phyloP scores from a whole-genome alignment of 345 rosid genomes.

The Euphorbia peplus region DNA sequence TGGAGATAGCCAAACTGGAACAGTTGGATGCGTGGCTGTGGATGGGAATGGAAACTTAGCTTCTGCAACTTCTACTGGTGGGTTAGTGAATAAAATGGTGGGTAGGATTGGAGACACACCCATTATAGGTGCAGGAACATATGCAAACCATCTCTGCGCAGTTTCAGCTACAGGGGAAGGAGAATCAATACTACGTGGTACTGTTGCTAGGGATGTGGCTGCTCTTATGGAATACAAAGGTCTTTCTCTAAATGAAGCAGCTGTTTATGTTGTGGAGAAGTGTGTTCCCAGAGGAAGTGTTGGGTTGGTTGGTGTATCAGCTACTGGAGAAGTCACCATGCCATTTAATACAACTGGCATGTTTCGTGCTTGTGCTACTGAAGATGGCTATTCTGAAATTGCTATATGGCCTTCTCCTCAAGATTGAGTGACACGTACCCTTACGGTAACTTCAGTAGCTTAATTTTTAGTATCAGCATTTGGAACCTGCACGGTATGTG shows the following conservation, averaged over 20 bases:
- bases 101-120: slow-evolving; percentile 98
- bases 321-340: slow-evolving; percentile 83
- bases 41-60: slow-evolving; percentile 78
- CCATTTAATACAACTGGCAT: slow-evolving; percentile 79
- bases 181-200: slow-evolving; percentile 73
- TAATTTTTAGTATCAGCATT: not conserved
- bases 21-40: slow-evolving; percentile 96
- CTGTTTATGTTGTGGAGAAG: slow-evolving; percentile 53
- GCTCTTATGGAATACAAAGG: slow-evolving; percentile 94
- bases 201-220: slow-evolving; percentile 88
- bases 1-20: slow-evolving; percentile 69
- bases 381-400: slow-evolving; percentile 68
- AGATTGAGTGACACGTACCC: slow-evolving; percentile 15
- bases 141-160: slow-evolving; percentile 82
- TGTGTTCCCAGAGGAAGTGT: slow-evolving; percentile 55
- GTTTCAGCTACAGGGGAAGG: slow-evolving; percentile 93
- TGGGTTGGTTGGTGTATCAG: slow-evolving; percentile 87
- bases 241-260: slow-evolving; percentile 72
- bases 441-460: not conserved
- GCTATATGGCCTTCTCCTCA: slow-evolving; percentile 54
- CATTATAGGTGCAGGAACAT: slow-evolving; percentile 84
- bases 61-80: slow-evolving; percentile 90
- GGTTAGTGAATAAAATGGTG: slow-evolving; percentile 88
- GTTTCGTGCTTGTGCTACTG: slow-evolving; percentile 94
- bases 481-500: slow-evolving; percentile 8